Evolutionary conservation across 768 basidiomycete genomes (phyloP).

Genomic region (Terana coerulea): DNA sequence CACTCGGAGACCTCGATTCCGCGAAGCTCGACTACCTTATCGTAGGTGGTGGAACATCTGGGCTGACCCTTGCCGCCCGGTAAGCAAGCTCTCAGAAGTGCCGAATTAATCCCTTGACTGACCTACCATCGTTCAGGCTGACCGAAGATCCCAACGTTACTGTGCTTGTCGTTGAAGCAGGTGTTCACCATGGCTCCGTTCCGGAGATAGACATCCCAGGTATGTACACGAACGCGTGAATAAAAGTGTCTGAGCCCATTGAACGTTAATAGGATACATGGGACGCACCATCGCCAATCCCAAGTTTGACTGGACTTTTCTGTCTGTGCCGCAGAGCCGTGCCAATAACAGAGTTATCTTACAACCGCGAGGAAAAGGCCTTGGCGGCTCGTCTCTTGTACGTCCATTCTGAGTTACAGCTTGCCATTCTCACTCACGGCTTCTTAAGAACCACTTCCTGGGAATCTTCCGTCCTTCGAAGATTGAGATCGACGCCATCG

Average conservation of each 20-base stretch:
- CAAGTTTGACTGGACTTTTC: slow-evolving; percentile 18
- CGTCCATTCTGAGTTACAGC: not conserved
- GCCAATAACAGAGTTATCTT: slow-evolving; percentile 9
- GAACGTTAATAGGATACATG: not conserved
- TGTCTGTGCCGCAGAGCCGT: slow-evolving; percentile 14
- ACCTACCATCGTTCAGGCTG: slow-evolving; percentile 22
- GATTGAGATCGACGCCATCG: slow-evolving; percentile 14
- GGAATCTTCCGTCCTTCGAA: slow-evolving; percentile 9
- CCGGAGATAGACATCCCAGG: slow-evolving; percentile 16
- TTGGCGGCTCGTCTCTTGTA: slow-evolving; percentile 13
- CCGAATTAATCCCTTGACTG: not conserved
- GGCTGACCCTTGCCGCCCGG: slow-evolving; percentile 15
- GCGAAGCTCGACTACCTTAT: slow-evolving; percentile 15
- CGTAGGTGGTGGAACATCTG: slow-evolving; percentile 17
- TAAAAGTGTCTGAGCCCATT: not conserved
- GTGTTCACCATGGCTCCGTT: slow-evolving; percentile 15
- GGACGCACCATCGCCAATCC: slow-evolving; percentile 12
- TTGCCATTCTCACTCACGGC: not conserved
- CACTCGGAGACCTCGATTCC: slow-evolving; percentile 6
- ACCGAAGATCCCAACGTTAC: slow-evolving; percentile 22
- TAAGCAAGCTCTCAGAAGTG: not conserved
- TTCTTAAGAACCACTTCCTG: slow-evolving; percentile 13
- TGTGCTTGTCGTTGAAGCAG: slow-evolving; percentile 30
- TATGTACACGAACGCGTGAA: not conserved
- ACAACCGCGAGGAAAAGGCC: slow-evolving; percentile 10